phyloP scores from a whole-genome alignment of 495 filamentous ascomycete genomes.

The Terfezia boudieri region DNA sequence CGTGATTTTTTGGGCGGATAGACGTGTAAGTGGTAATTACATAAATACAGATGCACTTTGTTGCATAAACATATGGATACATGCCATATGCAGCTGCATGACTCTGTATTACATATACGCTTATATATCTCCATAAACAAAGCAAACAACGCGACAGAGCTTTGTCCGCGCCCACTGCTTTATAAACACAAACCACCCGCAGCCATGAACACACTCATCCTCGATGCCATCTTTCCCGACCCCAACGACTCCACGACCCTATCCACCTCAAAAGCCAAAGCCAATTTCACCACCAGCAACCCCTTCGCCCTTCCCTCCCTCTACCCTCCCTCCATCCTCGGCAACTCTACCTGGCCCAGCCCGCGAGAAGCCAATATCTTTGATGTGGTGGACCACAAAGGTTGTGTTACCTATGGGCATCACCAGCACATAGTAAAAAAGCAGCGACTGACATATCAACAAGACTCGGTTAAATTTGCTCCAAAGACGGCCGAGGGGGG shows the following conservation, averaged over 20 bases:
- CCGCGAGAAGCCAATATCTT: slow-evolving; percentile 8
- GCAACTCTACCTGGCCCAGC: slow-evolving; percentile 1
- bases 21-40: too few species aligned
- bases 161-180: too few species aligned
- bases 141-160: too few species aligned
- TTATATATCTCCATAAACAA: too few species aligned
- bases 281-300: slow-evolving; percentile 19
- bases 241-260: background rate
- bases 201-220: background rate
- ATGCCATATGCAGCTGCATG: too few species aligned
- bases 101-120: too few species aligned
- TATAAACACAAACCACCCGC: background rate
- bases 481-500: background rate
- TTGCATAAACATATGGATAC: too few species aligned
- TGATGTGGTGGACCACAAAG: too few species aligned
- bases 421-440: too few species aligned
- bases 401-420: too few species aligned
- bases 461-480: background rate
- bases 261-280: background rate
- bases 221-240: background rate
- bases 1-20: too few species aligned
- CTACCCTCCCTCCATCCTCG: slow-evolving; percentile 30
- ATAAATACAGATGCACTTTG: too few species aligned
- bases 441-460: background rate
- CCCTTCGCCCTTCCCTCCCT: slow-evolving; percentile 54